Conservation (phyloP, 1,284 basidiomycete genomes). For the Cryptococcus sp. region DNA sequence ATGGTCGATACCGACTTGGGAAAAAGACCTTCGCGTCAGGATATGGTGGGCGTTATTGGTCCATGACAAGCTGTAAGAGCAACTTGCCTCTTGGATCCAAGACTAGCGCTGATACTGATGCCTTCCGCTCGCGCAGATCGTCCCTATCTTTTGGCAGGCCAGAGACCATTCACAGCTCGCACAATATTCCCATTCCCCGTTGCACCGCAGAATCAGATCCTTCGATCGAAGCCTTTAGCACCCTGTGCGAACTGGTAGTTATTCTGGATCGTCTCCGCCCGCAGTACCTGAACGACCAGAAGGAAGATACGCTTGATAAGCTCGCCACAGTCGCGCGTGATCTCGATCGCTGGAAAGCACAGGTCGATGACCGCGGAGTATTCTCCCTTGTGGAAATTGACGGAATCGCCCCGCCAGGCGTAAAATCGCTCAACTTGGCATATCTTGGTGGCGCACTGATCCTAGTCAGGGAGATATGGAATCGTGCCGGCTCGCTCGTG, state of each 20-base stretch:
- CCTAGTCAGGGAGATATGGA: constrained; percentile 6
- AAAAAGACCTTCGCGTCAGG: constrained; percentile 12
- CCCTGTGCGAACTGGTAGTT: constrained; percentile 5
- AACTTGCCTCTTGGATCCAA: too few relatives aligned
- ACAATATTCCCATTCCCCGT: constrained; percentile 5
- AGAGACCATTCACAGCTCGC: constrained; percentile 4
- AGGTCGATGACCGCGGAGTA: constrained; percentile 8
- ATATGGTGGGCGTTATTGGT: constrained; percentile 25
- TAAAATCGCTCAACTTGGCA: constrained; percentile 8
- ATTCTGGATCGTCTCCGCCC: too few relatives aligned
- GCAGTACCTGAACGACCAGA: too few relatives aligned
- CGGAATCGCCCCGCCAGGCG: not conserved
- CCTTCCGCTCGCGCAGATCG: not conserved
- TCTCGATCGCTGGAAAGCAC: constrained; percentile 12
- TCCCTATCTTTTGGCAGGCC: constrained; percentile 17
- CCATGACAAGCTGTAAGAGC: constrained; percentile 27
- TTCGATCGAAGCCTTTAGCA: constrained; percentile 14
- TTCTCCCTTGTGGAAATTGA: not conserved
- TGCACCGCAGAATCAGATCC: constrained; percentile 1
- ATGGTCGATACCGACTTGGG: constrained; percentile 26
- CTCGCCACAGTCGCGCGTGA: constrained; percentile 3
- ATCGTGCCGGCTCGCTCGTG: not conserved
- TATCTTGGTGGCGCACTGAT: constrained; percentile 8
- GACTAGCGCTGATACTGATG: not conserved
- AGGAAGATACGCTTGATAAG: not conserved